A percentile compares a stretch with the other conserved stretches of the same genome.
phyloP scores from a whole-genome alignment of 2,329 filamentous ascomycete genomes.

The Neopestalotiopsis sp. region DNA sequence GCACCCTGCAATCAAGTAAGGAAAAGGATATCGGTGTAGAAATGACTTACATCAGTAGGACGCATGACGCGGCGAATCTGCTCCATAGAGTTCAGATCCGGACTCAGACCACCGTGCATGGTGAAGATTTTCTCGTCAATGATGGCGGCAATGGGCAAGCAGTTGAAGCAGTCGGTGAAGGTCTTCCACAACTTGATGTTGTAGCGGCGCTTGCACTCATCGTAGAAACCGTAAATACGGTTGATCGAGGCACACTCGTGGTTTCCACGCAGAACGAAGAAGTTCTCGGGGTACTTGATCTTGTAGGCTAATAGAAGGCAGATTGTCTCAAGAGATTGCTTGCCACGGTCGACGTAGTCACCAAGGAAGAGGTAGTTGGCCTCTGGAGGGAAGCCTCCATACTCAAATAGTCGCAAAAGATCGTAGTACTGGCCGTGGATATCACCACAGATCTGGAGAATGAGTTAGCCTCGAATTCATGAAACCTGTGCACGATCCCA shows the following conservation, averaged over 20 bases:
- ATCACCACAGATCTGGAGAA: slow-evolving; percentile 91
- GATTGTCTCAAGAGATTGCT: slow-evolving; percentile 98
- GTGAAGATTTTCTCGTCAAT: slow-evolving; percentile 99
- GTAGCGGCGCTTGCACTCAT: slow-evolving; percentile 98
- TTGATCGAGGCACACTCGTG: slow-evolving; percentile 99
- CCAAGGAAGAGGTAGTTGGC: slow-evolving; percentile 99
- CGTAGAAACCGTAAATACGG: slow-evolving; percentile 99
- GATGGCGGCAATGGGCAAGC: slow-evolving; percentile 95
- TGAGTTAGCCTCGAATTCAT: not conserved
- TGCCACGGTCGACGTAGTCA: slow-evolving; percentile 98
- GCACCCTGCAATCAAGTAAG: slow-evolving; percentile 21
- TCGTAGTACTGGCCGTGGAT: slow-evolving; percentile 99
- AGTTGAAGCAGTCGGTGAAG: slow-evolving; percentile 99
- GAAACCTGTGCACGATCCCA: not conserved
- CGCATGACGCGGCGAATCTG: slow-evolving; percentile 99
- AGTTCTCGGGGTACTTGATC: slow-evolving; percentile 99
- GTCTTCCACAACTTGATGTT: slow-evolving; percentile 99
- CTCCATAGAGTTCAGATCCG: slow-evolving; percentile 99
- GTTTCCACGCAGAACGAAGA: slow-evolving; percentile 98
- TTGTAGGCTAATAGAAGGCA: slow-evolving; percentile 97
- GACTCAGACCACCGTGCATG: slow-evolving; percentile 97
- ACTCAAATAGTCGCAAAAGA: slow-evolving; percentile 94
- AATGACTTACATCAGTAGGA: slow-evolving; percentile 89
- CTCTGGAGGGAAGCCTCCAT: slow-evolving; percentile 96
- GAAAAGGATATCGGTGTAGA: not conserved